Percentiles rank a stretch among this genome's conserved stretches.
phyloP scores from a whole-genome alignment of 768 basidiomycete species.

The Piloderma croceum region DNA sequence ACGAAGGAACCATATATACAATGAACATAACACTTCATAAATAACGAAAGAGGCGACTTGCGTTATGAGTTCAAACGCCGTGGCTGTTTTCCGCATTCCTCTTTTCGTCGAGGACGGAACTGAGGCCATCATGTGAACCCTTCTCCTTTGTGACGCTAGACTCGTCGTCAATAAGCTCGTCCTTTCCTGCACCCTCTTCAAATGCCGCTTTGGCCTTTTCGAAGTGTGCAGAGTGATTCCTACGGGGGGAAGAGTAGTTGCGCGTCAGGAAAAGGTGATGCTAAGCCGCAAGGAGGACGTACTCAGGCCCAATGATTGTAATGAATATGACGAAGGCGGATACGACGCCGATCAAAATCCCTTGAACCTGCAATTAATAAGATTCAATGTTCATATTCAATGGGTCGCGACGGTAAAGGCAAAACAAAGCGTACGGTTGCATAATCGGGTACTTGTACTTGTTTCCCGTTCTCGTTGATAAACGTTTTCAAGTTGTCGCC shows the following conservation, averaged over 20 bases:
- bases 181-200: slow-evolving; percentile 62
- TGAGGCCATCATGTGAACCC: no score
- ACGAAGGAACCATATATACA: no score
- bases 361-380: slow-evolving; percentile 74
- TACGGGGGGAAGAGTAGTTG: no score
- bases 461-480: slow-evolving; percentile 35
- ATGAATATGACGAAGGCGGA: slow-evolving; percentile 71
- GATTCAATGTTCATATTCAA: no score
- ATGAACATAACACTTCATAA: no score
- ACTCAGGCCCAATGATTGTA: slow-evolving; percentile 77
- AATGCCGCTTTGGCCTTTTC: slow-evolving; percentile 78
- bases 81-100: no score
- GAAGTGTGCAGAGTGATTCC: slow-evolving; percentile 75
- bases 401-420: slow-evolving; percentile 26
- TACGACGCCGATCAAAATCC: slow-evolving; percentile 82
- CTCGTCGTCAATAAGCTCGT: slow-evolving; percentile 36
- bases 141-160: no score
- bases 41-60: no score
- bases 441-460: slow-evolving; percentile 52
- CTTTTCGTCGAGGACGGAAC: no score
- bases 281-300: slow-evolving; percentile 26
- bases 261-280: no score
- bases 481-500: slow-evolving; percentile 51
- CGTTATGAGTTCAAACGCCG: no score
- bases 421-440: slow-evolving; percentile 38